These are phyloP conservation scores for Closterium sp. DNA, from an alignment of 139 green algal genomes.

Conservation along the genomic window DNA sequence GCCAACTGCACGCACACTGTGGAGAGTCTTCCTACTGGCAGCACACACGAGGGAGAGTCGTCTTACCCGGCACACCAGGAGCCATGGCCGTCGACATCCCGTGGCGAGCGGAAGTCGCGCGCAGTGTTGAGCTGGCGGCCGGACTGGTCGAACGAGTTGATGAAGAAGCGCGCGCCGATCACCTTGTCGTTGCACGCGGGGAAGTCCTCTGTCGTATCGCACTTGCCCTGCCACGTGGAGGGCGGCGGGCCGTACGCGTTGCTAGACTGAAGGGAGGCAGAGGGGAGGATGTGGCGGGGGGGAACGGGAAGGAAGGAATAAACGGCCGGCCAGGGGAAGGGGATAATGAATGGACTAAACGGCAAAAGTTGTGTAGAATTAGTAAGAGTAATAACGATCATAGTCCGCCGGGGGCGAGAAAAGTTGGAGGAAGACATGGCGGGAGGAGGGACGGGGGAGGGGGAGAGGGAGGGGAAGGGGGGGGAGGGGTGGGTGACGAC, in stretches of 20 bases:
- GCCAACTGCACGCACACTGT: no score
- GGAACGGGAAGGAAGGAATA: background rate
- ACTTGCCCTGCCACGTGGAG: background rate
- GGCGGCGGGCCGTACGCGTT: conserved; percentile 10
- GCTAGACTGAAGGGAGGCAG: background rate
- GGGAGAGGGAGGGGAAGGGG: no score
- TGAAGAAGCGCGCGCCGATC: conserved; percentile 4
- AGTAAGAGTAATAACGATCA: no score
- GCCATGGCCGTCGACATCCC: background rate
- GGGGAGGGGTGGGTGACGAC: no score
- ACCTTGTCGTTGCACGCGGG: conserved; percentile 10
- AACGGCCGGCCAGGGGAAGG: no score
- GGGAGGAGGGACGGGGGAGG: no score
- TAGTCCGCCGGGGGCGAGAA: no score
- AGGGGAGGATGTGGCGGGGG: no score
- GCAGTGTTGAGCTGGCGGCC: background rate
- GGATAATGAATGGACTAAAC: no score
- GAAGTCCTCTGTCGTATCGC: background rate
- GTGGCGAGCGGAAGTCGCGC: background rate
- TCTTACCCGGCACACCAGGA: conserved; percentile 1
- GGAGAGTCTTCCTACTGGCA: no score
- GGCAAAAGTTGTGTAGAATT: no score
- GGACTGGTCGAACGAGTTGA: background rate
- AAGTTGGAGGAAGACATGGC: no score
- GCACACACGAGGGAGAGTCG: background rate